These are phyloP conservation scores for Capsicum pubescens DNA, from an alignment of 257 asterid genomes.

Conservation along the genomic window DNA sequence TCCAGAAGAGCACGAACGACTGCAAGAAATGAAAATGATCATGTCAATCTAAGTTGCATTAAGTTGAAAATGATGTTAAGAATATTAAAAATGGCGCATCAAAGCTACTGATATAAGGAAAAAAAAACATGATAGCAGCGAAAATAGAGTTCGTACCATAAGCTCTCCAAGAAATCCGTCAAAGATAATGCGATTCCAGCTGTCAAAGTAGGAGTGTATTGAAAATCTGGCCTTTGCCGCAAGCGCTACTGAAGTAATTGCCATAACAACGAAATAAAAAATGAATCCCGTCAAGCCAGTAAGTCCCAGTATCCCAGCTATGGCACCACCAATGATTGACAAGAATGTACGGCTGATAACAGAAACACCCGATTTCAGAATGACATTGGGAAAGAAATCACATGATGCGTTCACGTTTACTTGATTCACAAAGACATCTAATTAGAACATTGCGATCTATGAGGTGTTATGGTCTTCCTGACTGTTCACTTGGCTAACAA, in stretches of 20 bases:
- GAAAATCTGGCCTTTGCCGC: slow-evolving; percentile 87
- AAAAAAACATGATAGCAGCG: not conserved
- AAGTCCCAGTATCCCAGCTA: slow-evolving; percentile 80
- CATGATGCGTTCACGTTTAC: not conserved
- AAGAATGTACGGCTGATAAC: slow-evolving; percentile 82
- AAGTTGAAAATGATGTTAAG: not conserved
- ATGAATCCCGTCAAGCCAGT: slow-evolving; percentile 75
- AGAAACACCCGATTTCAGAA: not conserved
- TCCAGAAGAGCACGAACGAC: slow-evolving; percentile 19
- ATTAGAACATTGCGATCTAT: not conserved
- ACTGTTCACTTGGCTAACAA: too few relatives aligned
- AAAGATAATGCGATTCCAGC: slow-evolving; percentile 75
- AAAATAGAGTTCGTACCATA: slow-evolving; percentile 51
- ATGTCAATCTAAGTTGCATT: not conserved
- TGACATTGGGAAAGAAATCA: not conserved
- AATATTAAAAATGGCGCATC: not conserved
- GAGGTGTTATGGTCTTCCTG: not conserved
- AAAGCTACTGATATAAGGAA: not conserved
- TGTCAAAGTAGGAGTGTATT: slow-evolving; percentile 70
- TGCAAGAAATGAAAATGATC: not conserved
- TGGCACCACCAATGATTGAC: slow-evolving; percentile 89
- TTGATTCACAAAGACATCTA: not conserved
- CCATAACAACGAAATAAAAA: slow-evolving; percentile 81
- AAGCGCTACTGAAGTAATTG: slow-evolving; percentile 74
- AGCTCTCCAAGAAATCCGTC: slow-evolving; percentile 89